Evolutionary conservation across 2,329 filamentous ascomycete species (phyloP).

Genomic region (Ascochyta lentis): DNA sequence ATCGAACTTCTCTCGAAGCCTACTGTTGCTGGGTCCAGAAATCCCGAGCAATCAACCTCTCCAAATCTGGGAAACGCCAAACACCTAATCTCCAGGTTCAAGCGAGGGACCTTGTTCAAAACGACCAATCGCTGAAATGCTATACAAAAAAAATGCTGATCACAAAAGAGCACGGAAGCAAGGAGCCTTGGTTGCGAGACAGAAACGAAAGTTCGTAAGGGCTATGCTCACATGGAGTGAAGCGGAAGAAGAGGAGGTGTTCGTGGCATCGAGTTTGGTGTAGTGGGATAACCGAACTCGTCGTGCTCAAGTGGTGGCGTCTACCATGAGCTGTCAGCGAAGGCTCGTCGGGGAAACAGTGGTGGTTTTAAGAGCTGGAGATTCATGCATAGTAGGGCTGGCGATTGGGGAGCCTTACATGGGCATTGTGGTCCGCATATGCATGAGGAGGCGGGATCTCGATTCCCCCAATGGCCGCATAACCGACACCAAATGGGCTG

Average conservation of each 20-base stretch:
- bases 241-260: constrained; percentile 63
- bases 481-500: constrained; percentile 71
- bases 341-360: constrained; percentile 39
- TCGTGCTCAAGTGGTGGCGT: constrained; percentile 78
- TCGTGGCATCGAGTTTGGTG: constrained; percentile 75
- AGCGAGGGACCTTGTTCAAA: constrained; percentile 42
- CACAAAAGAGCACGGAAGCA: constrained; percentile 34
- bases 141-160: constrained; percentile 36
- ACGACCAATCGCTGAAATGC: constrained; percentile 48
- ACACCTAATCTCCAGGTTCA: constrained; percentile 36
- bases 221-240: constrained; percentile 29
- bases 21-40: constrained; percentile 19
- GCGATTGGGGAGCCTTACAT: constrained; percentile 69
- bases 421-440: constrained; percentile 73
- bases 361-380: constrained; percentile 34
- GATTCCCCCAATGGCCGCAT: constrained; percentile 68
- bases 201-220: neutral
- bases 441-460: constrained; percentile 66
- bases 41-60: neutral
- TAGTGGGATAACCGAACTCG: constrained; percentile 62
- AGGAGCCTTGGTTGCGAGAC: constrained; percentile 21
- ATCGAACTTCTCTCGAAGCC: constrained; percentile 18
- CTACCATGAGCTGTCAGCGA: constrained; percentile 57
- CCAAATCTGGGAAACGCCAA: constrained; percentile 26
- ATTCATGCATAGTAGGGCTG: constrained; percentile 47